Conservation (phyloP, 176 grass and related monocot species). For the Triticum aestivum region IWGSC_CS_RefSeq_v2.1 NC_057795.1:643137581-643138080, state of each 20-base stretch:
- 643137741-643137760: neutral
- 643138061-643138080: conserved; percentile 7
- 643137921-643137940: conserved; percentile 96
- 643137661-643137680: neutral
- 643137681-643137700: neutral
- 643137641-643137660: neutral
- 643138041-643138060: neutral
- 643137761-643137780: neutral
- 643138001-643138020: conserved; percentile 97
- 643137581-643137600: neutral
- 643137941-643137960: conserved; percentile 99
- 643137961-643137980: conserved; percentile 92
- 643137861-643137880: neutral
- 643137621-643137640: neutral
- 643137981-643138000: conserved; percentile 93
- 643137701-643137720: neutral
- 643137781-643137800: neutral
- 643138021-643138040: conserved; percentile 10
- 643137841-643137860: neutral
- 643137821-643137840: neutral
- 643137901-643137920: conserved; percentile 48
- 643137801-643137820: neutral
- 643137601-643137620: neutral
- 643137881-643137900: conserved; percentile 2
- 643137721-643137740: neutral